Conservation (phyloP, 2,329 filamentous ascomycete species). For the Ophiostoma perfectum region DNA sequence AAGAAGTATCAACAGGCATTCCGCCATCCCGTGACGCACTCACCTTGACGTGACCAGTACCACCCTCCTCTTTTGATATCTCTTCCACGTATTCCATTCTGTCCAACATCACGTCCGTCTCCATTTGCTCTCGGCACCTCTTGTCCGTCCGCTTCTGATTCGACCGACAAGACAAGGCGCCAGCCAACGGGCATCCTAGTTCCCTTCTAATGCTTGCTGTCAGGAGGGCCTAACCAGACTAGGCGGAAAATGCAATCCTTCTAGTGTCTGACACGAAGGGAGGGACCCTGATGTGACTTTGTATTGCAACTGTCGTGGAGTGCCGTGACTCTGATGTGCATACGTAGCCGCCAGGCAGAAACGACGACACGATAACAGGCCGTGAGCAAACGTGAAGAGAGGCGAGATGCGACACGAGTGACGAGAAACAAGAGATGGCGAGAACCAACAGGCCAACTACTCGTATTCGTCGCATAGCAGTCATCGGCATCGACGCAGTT, state of each 20-base stretch:
- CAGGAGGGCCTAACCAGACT: neutral
- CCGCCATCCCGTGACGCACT: no score
- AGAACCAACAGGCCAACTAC: neutral
- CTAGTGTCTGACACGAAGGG: neutral
- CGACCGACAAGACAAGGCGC: neutral
- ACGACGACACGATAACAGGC: constrained; percentile 2
- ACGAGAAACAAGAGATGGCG: neutral
- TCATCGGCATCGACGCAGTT: neutral
- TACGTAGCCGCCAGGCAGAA: neutral
- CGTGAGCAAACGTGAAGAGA: neutral
- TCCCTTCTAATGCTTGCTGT: neutral
- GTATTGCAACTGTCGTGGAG: neutral
- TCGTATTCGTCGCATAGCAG: neutral
- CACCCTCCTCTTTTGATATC: neutral
- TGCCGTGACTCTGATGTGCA: constrained; percentile 4
- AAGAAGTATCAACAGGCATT: no score
- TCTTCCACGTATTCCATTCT: neutral
- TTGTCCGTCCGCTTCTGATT: neutral
- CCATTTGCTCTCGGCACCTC: neutral
- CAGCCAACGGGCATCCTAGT: neutral
- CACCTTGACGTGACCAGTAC: no score
- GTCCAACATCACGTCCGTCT: neutral
- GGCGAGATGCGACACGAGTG: neutral
- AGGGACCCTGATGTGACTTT: neutral
- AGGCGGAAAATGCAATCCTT: neutral